phyloP scores from a whole-genome alignment of 495 filamentous ascomycete species.

The Melanomma pulvis-pyrius region DNA sequence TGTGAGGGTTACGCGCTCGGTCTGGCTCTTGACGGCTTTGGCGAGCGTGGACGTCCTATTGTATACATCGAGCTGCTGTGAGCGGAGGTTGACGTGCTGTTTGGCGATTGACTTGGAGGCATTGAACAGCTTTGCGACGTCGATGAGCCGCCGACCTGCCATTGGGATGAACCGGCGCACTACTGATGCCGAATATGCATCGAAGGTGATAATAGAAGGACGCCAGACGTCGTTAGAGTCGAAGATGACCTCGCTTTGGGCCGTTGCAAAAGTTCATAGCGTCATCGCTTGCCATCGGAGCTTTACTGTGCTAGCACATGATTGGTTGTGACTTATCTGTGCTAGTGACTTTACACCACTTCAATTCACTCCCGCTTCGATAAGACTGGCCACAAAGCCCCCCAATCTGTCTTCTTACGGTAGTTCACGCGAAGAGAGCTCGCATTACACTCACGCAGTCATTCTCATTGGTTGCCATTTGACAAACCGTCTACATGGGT shows the following conservation, averaged over 20 bases:
- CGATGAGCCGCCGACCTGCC: conserved; percentile 73
- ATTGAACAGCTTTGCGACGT: conserved; percentile 75
- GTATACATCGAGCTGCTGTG: conserved; percentile 77
- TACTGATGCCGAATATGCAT: conserved; percentile 3
- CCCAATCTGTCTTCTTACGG: neutral
- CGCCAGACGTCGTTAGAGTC: neutral
- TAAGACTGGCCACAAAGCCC: conserved; percentile 9
- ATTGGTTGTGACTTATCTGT: conserved; percentile 21
- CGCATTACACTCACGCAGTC: neutral
- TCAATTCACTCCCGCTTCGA: conserved; percentile 3
- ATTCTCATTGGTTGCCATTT: neutral
- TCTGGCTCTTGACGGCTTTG: conserved; percentile 65
- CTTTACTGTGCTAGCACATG: conserved; percentile 4
- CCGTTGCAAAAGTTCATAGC: conserved; percentile 11
- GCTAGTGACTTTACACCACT: neutral
- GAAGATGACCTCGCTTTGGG: neutral
- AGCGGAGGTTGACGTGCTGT: conserved; percentile 78
- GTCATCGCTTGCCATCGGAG: conserved; percentile 30
- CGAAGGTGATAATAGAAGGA: neutral
- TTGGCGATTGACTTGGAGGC: conserved; percentile 75
- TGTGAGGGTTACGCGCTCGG: conserved; percentile 64
- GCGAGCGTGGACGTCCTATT: conserved; percentile 74
- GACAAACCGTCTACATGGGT: neutral
- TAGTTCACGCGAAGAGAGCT: neutral
- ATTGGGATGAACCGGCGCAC: conserved; percentile 45